Evolutionary conservation across 768 basidiomycete species (phyloP), one percentile per base, ranked within the genome.

Genomic region (Mrakia hoshinonis): DNA sequence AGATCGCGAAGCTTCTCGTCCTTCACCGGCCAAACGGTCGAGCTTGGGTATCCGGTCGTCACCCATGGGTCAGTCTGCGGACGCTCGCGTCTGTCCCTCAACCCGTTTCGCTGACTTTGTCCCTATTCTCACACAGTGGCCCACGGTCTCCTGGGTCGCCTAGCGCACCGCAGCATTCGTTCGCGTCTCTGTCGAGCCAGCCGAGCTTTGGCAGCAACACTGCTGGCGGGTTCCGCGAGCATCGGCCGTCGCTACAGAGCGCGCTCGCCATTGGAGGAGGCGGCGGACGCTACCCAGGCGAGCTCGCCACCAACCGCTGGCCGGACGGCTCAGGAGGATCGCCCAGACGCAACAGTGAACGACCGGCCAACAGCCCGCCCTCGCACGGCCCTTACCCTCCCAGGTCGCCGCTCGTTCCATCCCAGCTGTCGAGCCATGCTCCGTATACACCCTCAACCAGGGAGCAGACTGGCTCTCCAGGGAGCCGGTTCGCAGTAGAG

Each of bases 1-100:
- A 66, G 70, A 58, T 72, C 70, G 31, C 39, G 64, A 24, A 66
- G 51, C 29, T 66, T 66, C 64, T 47, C 43, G 15, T 48, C 31
- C 52, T 66, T 51, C 47, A 48, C 24, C 18, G 64, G 64, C 9
- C 46, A 49, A 31, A 51, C 64, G 2, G 43, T 51, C 0, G 64
- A 66, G 34, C 31, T 51, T 22, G 64, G 64, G 9, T 66, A 66
- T 20, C 64, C 64, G 6, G 46, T 51, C 12, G 46, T 29, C 43
- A 55, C 46, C 10, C 10, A 47, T 10, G 20, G 26, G 54, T 55
- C 26, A 55, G 54, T 31, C n/a, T n/a, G n/a, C n/a, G n/a, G n/a
- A n/a, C n/a, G n/a, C n/a, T n/a, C n/a, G n/a, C n/a, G n/a, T n/a
- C n/a, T n/a, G n/a, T n/a, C n/a, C n/a, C n/a, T n/a, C n/a, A n/a